phyloP scores from a whole-genome alignment of 2,329 filamentous ascomycete species.

The Gaeumannomyces tritici region DNA sequence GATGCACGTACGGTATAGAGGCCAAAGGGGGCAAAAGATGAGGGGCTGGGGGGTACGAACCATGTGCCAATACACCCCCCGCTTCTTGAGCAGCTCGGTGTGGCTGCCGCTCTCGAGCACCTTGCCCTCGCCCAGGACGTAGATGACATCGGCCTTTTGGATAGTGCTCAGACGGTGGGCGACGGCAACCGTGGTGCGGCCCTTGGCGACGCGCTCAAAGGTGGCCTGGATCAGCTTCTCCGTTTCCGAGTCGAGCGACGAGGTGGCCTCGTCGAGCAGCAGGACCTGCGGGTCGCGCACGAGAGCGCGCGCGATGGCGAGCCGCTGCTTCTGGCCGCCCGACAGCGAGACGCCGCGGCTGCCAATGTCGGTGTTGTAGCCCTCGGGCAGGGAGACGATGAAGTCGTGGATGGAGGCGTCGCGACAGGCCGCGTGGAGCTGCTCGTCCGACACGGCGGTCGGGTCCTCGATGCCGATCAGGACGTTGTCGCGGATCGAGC shows the following conservation, averaged over 20 bases:
- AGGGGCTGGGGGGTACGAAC: slow-evolving; percentile 25
- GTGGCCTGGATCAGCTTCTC: slow-evolving; percentile 54
- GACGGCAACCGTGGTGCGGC: slow-evolving; percentile 61
- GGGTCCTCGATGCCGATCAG: slow-evolving; percentile 48
- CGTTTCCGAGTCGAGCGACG: slow-evolving; percentile 48
- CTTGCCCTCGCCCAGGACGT: slow-evolving; percentile 61
- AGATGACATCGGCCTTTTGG: slow-evolving; percentile 37
- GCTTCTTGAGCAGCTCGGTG: slow-evolving; percentile 37
- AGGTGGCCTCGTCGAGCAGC: slow-evolving; percentile 51
- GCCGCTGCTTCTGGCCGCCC: slow-evolving; percentile 45
- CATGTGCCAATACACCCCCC: slow-evolving; percentile 49
- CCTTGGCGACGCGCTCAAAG: slow-evolving; percentile 51
- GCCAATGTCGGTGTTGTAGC: slow-evolving; percentile 59
- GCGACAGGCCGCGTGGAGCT: slow-evolving; percentile 42
- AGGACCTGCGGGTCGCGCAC: slow-evolving; percentile 41
- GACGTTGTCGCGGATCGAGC: slow-evolving; percentile 60
- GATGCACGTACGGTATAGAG: neutral
- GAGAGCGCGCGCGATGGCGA: slow-evolving; percentile 46
- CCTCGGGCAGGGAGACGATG: slow-evolving; percentile 55
- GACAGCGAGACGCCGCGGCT: slow-evolving; percentile 55
- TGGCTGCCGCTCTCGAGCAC: slow-evolving; percentile 46
- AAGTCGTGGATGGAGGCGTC: slow-evolving; percentile 65
- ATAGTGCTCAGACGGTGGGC: slow-evolving; percentile 52
- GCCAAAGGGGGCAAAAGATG: too few relatives aligned
- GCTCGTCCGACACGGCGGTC: slow-evolving; percentile 37